Percentiles rank a stretch among this genome's conserved stretches.
Evolutionary conservation across 2,329 filamentous ascomycete genomes (phyloP).

Genomic region (Tolypocladium ophioglossoides): DNA sequence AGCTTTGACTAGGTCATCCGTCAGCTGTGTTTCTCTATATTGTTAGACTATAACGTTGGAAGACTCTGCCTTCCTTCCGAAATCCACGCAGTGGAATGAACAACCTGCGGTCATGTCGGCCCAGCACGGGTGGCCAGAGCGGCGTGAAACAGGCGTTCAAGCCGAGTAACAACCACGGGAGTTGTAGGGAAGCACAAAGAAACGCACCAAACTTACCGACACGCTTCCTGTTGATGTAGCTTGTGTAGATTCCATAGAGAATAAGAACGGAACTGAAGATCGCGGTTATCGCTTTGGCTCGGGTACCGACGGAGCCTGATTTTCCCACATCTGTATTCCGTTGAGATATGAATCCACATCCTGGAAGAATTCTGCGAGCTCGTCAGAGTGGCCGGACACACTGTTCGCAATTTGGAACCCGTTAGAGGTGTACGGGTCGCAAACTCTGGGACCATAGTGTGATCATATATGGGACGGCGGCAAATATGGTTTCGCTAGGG

Average conservation of each 20-base stretch:
- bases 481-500: conserved; percentile 5
- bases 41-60: too few species aligned
- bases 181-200: too few species aligned
- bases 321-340: conserved; percentile 4
- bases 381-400: conserved; percentile 4
- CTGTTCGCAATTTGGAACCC: conserved; percentile 1
- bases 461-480: conserved; percentile 4
- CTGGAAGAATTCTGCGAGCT: conserved; percentile 3
- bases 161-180: too few species aligned
- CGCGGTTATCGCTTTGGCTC: conserved; percentile 2
- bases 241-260: conserved; percentile 5
- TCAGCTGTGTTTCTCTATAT: too few species aligned
- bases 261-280: conserved; percentile 4
- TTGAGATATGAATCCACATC: conserved; percentile 4
- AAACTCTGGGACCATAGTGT: background rate
- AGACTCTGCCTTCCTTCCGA: too few species aligned
- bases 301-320: conserved; percentile 2
- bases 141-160: too few species aligned
- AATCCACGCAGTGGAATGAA: too few species aligned
- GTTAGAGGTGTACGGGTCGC: background rate
- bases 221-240: conserved; percentile 3
- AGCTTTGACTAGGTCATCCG: too few species aligned
- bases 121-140: too few species aligned
- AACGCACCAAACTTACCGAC: conserved; percentile 1
- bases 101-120: too few species aligned